Base-by-base conservation (phyloP, 495 filamentous ascomycete species). In the Filosporella fistucella region DNA sequence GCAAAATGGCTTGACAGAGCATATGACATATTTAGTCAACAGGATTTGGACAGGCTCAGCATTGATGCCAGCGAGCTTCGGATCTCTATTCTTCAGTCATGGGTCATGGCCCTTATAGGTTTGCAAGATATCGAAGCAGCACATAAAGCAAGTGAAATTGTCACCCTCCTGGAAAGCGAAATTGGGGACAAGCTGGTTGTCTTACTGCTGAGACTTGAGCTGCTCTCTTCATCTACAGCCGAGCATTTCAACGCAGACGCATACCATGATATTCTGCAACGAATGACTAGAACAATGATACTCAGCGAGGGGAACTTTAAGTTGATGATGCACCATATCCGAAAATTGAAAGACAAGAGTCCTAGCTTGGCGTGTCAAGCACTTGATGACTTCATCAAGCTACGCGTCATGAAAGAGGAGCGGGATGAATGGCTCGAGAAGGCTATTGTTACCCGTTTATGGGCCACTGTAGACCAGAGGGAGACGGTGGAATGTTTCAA, bases 1-100 rank as follows among this genome's bases (percentile, higher is more conserved):
- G 60, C 73, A 6, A 80, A 77, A 59, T 95, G 90, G 91, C 63
- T 95, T n/a, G 75, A 84, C 43, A 72, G 84, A 48, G 79, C 88
- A 3, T 67, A 80, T 43, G 71, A 82, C 16, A 59, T 78, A 29
- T 68, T 91, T 26, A 66, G 74, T 46, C 55, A 55, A 30, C 76
- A 80, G 44, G 70, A 75, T n/a, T 47, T 80, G 1, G 72, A 82
- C 17, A 59, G 62, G 23, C 63, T 84, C 16, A 82, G 83, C 35
- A 62, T 67, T 29, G 73, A 83, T 53, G 79, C 76, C 21, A 64
- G 70, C 12, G 82, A 91, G 39, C 69, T 90, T 45, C 71, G 77
- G 45, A 63, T 89, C 28, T 75, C 79, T 18, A 76, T 89, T 44
- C 68, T 84, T 29, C 85, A 89, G 56, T 74, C 68, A 3, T 59